Evolutionary conservation across 768 basidiomycete species (phyloP).

Genomic region (Termitomyces sp.): DNA sequence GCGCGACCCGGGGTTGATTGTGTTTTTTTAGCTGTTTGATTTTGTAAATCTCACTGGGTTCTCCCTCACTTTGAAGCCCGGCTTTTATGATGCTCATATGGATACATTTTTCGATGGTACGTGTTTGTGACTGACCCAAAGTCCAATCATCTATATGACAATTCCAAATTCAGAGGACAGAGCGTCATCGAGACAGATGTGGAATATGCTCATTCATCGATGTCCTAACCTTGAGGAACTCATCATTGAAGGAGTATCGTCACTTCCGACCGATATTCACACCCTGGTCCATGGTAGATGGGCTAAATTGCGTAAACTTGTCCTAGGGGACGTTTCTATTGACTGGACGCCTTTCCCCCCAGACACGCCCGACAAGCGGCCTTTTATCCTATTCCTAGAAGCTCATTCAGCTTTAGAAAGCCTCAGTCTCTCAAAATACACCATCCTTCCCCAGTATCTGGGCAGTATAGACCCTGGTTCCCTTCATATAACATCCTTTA

Average conservation of each 20-base stretch:
- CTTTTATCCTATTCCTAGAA: slow-evolving; percentile 66
- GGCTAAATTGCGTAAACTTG: slow-evolving; percentile 57
- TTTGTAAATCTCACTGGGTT: slow-evolving; percentile 62
- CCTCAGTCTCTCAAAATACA: slow-evolving; percentile 47
- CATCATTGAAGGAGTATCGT: slow-evolving; percentile 46
- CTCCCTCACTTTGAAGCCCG: slow-evolving; percentile 50
- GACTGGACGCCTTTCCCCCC: slow-evolving; percentile 41
- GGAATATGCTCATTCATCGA: slow-evolving; percentile 65
- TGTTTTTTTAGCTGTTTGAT: slow-evolving; percentile 50
- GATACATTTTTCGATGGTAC: slow-evolving; percentile 54
- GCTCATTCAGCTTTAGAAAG: slow-evolving; percentile 50
- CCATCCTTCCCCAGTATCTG: slow-evolving; percentile 49
- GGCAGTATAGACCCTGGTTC: slow-evolving; percentile 39
- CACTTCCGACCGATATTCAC: slow-evolving; percentile 50
- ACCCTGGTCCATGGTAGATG: slow-evolving; percentile 57
- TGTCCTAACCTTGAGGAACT: slow-evolving; percentile 68
- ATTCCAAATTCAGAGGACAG: slow-evolving; percentile 35
- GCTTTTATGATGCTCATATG: slow-evolving; percentile 59
- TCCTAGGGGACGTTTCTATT: slow-evolving; percentile 61
- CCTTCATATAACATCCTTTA: slow-evolving; percentile 53
- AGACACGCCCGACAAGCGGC: slow-evolving; percentile 40
- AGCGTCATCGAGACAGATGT: slow-evolving; percentile 47
- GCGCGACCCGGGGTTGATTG: slow-evolving; percentile 3
- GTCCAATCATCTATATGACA: background rate
- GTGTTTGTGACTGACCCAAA: slow-evolving; percentile 6